Evolutionary conservation across 169 alveolate species (phyloP), one percentile per base, ranked within the genome.

Genomic region (Cryptosporidium viatorum): DNA sequence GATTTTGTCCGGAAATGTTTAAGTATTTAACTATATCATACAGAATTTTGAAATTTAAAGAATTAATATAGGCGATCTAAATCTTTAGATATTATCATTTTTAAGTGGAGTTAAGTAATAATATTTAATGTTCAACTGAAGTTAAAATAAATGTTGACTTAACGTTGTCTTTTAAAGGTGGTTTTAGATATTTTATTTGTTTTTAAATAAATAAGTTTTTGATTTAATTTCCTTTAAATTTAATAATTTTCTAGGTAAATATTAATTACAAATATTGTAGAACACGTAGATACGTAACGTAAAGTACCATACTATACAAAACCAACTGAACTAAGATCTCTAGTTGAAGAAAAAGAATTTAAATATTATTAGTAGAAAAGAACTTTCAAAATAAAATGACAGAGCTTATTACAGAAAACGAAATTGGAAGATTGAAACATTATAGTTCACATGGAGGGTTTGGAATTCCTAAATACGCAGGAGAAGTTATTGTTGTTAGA

Each of bases 391-490:
- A n/a, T 2, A 48, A 48, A 48, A 55, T 55, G 67, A 2, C 59
- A 41, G 80, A 48, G 26, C 35, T 80, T 16, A 80, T 80, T n/a
- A 80, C 89, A 1, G 89, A 80, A 62, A 65, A 45, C 16, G 75
- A 80, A 62, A 3, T 45, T 4, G 89, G 89, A 23, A 80, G 89
- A 65, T 48, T 80, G 65, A 62, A n/a, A 16, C 71, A 59, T 29
- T 62, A 37, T 23, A 37, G 50, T 45, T 62, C 74, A 4, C 55
- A 59, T 41, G 80, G 74, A 18, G 74, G 74, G 3, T 80, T 80
- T 12, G 74, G 89, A 31, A 65, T 50, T 18, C 89, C 89, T 33
- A 80, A 62, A 29, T 62, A 80, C 21, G 89, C 89, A 29, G 89
- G 89, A 0, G 89, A 80, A 48, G 41, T 31, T 16, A 35, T 80